A percentile compares a stretch with the other conserved stretches of the same genome.
Evolutionary conservation across 2,329 filamentous ascomycete species (phyloP).

Genomic region (Basipetospora chlamydospora): DNA sequence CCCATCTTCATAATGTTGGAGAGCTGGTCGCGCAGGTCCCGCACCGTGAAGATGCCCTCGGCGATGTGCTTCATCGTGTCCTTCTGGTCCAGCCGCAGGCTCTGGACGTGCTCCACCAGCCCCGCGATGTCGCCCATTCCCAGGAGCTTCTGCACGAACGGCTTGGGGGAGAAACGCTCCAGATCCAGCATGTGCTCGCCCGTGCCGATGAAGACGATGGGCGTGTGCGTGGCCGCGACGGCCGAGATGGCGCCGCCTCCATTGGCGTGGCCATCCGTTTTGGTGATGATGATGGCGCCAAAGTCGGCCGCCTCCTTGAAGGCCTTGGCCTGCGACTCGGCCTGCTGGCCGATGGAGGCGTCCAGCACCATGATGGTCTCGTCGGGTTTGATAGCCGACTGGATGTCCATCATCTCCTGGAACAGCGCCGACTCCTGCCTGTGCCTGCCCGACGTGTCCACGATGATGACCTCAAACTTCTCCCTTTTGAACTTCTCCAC

Average conservation of each 20-base stretch:
- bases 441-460: constrained; percentile 91
- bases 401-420: constrained; percentile 95
- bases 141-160: constrained; percentile 84
- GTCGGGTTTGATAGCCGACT: constrained; percentile 70
- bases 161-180: constrained; percentile 81
- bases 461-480: constrained; percentile 94
- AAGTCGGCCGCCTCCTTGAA: constrained; percentile 98
- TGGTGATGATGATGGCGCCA: constrained; percentile 96
- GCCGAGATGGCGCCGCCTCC: constrained; percentile 96
- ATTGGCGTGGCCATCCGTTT: constrained; percentile 89
- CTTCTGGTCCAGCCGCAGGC: constrained; percentile 89
- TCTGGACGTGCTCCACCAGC: constrained; percentile 90
- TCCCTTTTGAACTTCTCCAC: constrained; percentile 99
- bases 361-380: constrained; percentile 98
- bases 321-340: constrained; percentile 83
- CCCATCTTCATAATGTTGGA: constrained; percentile 99
- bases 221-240: constrained; percentile 88
- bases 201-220: constrained; percentile 95
- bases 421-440: constrained; percentile 91
- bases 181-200: constrained; percentile 95
- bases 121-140: constrained; percentile 97
- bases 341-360: constrained; percentile 89
- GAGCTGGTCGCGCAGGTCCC: constrained; percentile 87
- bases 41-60: constrained; percentile 89
- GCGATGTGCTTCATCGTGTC: constrained; percentile 99